These are phyloP conservation scores for Anthostomella pinea DNA, from an alignment of 2,329 filamentous ascomycete species.

Conservation along the genomic window DNA sequence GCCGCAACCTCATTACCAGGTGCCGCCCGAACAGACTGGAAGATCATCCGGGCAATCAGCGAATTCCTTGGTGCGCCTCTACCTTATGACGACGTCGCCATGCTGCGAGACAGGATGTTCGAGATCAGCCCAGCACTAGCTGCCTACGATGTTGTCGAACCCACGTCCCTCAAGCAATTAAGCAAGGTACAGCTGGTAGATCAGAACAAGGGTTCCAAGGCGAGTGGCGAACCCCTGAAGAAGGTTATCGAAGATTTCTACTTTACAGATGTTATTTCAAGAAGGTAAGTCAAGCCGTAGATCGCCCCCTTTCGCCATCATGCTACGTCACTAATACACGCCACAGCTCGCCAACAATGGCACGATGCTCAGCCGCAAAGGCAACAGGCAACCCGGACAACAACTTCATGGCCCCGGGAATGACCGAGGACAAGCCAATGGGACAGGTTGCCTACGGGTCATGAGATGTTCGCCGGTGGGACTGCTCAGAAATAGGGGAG, in stretches of 20 bases:
- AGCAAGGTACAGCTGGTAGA: conserved; percentile 95
- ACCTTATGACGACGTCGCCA: conserved; percentile 89
- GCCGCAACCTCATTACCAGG: conserved; percentile 86
- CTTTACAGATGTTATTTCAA: conserved; percentile 94
- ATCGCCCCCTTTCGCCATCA: conserved; percentile 2
- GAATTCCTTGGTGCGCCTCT: conserved; percentile 87
- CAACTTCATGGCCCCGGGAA: conserved; percentile 74
- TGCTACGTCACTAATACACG: conserved; percentile 11
- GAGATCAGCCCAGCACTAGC: conserved; percentile 90
- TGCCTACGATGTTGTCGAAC: conserved; percentile 88
- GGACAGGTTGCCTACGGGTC: conserved; percentile 59
- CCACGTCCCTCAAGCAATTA: conserved; percentile 67
- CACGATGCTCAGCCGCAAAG: conserved; percentile 92
- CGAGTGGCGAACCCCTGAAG: conserved; percentile 71
- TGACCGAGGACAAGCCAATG: conserved; percentile 60
- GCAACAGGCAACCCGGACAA: conserved; percentile 74
- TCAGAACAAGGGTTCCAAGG: conserved; percentile 84
- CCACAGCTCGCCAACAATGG: conserved; percentile 93
- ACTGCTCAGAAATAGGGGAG: conserved; percentile 18
- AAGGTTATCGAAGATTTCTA: conserved; percentile 94
- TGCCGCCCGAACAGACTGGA: conserved; percentile 94
- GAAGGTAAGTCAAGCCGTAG: conserved; percentile 65
- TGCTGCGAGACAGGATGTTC: conserved; percentile 86
- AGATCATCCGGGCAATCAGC: conserved; percentile 89
- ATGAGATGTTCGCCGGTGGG: conserved; percentile 34